Conservation (phyloP, 352 stramenopile genomes). For the Phytophthora ohioensis region DNA sequence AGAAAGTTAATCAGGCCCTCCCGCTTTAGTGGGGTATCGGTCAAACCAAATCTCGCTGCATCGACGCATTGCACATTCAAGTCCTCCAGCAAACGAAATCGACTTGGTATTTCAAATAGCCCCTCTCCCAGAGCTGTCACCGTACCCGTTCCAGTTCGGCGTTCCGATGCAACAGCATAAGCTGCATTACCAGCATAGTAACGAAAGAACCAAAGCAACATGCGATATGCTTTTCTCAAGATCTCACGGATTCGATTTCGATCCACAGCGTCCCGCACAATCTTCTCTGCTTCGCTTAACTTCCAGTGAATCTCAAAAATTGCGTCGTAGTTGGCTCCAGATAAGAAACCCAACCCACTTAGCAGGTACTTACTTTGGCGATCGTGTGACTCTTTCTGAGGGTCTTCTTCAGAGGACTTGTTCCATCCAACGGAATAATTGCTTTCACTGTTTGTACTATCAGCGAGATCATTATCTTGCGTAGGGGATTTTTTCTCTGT, state of each 20-base stretch:
- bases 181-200: conserved; percentile 51
- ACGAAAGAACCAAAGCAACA: conserved; percentile 74
- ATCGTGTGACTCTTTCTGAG: neutral
- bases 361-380: conserved; percentile 44
- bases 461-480: neutral
- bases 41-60: conserved; percentile 52
- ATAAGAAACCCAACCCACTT: conserved; percentile 38
- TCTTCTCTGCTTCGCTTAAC: conserved; percentile 55
- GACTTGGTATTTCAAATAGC: conserved; percentile 59
- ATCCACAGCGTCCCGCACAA: conserved; percentile 73
- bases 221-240: conserved; percentile 58
- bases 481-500: neutral
- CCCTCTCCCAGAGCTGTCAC: conserved; percentile 30
- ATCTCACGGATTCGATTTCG: conserved; percentile 59
- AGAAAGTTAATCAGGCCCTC: conserved; percentile 61
- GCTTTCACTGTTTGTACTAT: neutral
- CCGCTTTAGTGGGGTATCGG: conserved; percentile 53
- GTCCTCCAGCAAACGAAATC: conserved; percentile 63
- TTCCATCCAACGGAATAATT: neutral
- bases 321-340: conserved; percentile 39
- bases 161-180: conserved; percentile 20
- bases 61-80: conserved; percentile 68
- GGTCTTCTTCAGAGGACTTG: neutral
- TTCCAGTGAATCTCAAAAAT: conserved; percentile 71
- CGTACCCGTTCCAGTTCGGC: conserved; percentile 1